Evolutionary conservation across 345 rosid genomes (phyloP).

Genomic region (Sonneratia caseolaris): DNA sequence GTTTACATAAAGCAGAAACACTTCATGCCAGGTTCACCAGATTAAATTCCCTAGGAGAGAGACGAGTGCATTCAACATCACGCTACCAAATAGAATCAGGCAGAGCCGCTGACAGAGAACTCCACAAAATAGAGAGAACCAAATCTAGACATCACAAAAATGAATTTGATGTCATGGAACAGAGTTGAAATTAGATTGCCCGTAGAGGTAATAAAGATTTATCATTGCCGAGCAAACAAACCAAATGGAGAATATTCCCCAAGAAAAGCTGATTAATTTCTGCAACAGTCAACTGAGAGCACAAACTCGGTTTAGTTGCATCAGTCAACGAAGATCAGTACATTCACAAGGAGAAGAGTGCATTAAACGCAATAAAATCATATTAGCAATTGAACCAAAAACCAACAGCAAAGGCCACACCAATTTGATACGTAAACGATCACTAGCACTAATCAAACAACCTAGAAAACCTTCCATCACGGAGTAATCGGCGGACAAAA

Average conservation of each 20-base stretch:
- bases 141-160: too few relatives aligned
- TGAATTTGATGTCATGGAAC: too few relatives aligned
- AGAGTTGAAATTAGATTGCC: too few relatives aligned
- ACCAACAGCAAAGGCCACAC: neutral
- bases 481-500: neutral
- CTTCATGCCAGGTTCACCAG: neutral
- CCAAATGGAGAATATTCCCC: neutral
- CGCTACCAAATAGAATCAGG: neutral
- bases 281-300: neutral
- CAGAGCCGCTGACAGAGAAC: too few relatives aligned
- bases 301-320: neutral
- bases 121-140: too few relatives aligned
- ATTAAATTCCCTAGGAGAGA: neutral
- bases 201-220: too few relatives aligned
- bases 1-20: neutral
- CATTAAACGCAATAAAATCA: neutral
- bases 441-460: neutral
- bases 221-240: neutral
- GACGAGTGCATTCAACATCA: neutral
- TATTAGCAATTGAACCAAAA: neutral
- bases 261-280: neutral
- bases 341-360: neutral
- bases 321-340: neutral
- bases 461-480: neutral
- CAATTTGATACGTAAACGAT: neutral